Evolutionary conservation across 768 basidiomycete species (phyloP).

Genomic region (Naganishia friedmannii): DNA sequence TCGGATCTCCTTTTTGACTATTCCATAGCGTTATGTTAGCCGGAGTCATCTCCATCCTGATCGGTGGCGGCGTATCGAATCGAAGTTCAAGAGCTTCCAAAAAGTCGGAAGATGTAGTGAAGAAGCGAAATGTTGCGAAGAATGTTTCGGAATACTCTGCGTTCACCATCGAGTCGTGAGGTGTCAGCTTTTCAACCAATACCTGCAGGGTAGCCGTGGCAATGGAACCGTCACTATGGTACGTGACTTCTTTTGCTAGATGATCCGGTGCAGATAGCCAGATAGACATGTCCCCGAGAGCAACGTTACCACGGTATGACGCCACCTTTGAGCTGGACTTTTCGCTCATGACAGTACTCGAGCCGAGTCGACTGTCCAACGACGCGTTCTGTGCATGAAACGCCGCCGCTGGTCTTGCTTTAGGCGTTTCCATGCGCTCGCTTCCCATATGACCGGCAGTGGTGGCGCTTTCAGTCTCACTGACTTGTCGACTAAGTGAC

Average conservation of each 20-base stretch:
- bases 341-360: background rate
- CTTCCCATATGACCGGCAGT: background rate
- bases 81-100: conserved; percentile 73
- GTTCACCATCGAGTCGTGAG: conserved; percentile 86
- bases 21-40: conserved; percentile 68
- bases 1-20: conserved; percentile 80
- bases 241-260: conserved; percentile 75
- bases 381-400: conserved; percentile 11
- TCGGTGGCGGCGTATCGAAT: conserved; percentile 64
- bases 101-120: conserved; percentile 73
- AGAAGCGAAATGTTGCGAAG: conserved; percentile 91
- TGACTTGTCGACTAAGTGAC: background rate
- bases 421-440: conserved; percentile 16
- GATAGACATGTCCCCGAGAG: conserved; percentile 39
- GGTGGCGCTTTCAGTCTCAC: conserved; percentile 4
- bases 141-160: conserved; percentile 82
- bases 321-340: background rate
- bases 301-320: background rate
- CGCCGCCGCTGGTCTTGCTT: conserved; percentile 2
- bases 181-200: conserved; percentile 95
- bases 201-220: conserved; percentile 85
- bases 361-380: background rate
- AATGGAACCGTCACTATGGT: conserved; percentile 83
- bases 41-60: conserved; percentile 50
- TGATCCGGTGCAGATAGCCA: conserved; percentile 63